These are phyloP conservation scores for Trichoderma oligosporum DNA, from an alignment of 2,329 filamentous ascomycete species.

Conservation along the genomic window DNA sequence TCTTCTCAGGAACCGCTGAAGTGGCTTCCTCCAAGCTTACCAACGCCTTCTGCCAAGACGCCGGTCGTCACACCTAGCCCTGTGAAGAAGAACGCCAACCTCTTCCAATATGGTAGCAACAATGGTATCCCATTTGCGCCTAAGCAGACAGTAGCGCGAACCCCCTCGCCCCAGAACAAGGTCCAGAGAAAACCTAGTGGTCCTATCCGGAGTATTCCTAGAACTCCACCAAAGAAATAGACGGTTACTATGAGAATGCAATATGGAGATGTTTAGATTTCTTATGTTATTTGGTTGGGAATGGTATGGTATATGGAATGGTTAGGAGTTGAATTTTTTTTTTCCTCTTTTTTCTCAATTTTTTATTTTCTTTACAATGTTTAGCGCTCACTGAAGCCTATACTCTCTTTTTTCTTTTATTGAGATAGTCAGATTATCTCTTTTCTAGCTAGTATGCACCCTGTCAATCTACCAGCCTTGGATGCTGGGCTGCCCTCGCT, in stretches of 20 bases:
- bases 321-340: slow-evolving; percentile 4
- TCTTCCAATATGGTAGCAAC: slow-evolving; percentile 41
- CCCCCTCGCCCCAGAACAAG: slow-evolving; percentile 2
- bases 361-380: not conserved
- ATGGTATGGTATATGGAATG: not conserved
- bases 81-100: slow-evolving; percentile 32
- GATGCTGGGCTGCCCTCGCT: slow-evolving; percentile 19
- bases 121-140: slow-evolving; percentile 47
- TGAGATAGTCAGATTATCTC: slow-evolving; percentile 7
- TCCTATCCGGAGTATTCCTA: not conserved
- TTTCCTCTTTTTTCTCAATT: not conserved
- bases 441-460: slow-evolving; percentile 20
- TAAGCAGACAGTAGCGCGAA: not conserved
- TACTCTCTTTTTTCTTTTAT: not conserved
- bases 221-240: slow-evolving; percentile 7
- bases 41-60: slow-evolving; percentile 34
- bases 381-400: slow-evolving; percentile 1
- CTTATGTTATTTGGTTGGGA: not conserved
- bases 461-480: not conserved
- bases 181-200: slow-evolving; percentile 1
- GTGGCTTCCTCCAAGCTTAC: slow-evolving; percentile 50
- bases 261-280: slow-evolving; percentile 2
- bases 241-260: not conserved
- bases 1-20: slow-evolving; percentile 41
- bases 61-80: slow-evolving; percentile 34